These are phyloP conservation scores for Starmerella ratchasimensis DNA, from an alignment of 805 yeast genomes.

Conservation along the genomic window DNA sequence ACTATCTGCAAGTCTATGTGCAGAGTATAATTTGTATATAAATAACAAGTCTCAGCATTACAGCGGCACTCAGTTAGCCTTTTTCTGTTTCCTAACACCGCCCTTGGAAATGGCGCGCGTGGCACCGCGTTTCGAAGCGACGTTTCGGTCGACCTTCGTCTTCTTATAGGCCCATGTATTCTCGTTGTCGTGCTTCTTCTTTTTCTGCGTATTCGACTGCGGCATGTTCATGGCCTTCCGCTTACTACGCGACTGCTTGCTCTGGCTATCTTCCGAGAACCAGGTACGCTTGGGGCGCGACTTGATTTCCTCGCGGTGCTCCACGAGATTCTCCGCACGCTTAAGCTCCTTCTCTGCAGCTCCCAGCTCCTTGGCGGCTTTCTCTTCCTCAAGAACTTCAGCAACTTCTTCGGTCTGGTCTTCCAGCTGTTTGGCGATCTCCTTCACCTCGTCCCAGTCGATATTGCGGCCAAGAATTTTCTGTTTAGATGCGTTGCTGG, in stretches of 20 bases:
- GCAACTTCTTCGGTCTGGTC: constrained; percentile 46
- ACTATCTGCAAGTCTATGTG: neutral
- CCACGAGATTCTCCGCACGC: constrained; percentile 73
- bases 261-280: constrained; percentile 48
- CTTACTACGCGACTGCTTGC: constrained; percentile 28
- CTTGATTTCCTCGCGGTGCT: constrained; percentile 66
- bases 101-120: constrained; percentile 17
- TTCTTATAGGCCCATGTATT: constrained; percentile 58
- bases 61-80: too few species aligned
- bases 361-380: constrained; percentile 70
- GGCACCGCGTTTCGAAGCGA: constrained; percentile 18
- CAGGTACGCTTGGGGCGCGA: constrained; percentile 92
- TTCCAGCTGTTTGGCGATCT: constrained; percentile 46
- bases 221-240: constrained; percentile 15
- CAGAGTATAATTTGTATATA: neutral
- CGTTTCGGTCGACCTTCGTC: constrained; percentile 54
- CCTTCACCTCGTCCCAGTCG: constrained; percentile 78
- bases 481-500: constrained; percentile 36
- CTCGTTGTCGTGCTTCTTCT: constrained; percentile 48
- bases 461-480: constrained; percentile 65
- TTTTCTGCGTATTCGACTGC: constrained; percentile 39
- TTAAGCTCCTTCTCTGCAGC: constrained; percentile 82
- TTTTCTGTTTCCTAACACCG: constrained; percentile 15
- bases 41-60: neutral
- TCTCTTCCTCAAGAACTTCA: constrained; percentile 77